A percentile compares a stretch with the other conserved stretches of the same genome.
These are phyloP conservation scores for Solanum gracilifrons DNA, from an alignment of 257 asterid species.

Conservation along the genomic window DNA sequence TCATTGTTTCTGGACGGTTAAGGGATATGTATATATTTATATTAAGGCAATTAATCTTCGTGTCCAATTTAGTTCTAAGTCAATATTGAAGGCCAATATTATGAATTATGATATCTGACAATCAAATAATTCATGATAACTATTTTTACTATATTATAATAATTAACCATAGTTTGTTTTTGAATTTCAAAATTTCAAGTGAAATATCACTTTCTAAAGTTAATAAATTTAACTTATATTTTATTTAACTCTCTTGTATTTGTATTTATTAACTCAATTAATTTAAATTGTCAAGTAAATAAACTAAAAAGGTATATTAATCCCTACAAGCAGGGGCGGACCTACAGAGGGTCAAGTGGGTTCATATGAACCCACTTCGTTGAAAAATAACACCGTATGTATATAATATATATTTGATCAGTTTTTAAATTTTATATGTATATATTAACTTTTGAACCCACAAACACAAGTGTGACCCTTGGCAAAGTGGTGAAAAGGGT, in stretches of 20 bases:
- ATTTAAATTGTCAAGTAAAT: not conserved
- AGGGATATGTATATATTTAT: not conserved
- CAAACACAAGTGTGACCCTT: too few relatives aligned
- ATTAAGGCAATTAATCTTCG: not conserved
- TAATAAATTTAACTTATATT: not conserved
- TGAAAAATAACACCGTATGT: too few relatives aligned
- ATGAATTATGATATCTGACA: not conserved
- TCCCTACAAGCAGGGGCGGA: too few relatives aligned
- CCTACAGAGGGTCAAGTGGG: too few relatives aligned
- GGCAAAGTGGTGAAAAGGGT: too few relatives aligned
- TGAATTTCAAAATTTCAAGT: not conserved
- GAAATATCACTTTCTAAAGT: not conserved
- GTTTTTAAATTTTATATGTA: too few relatives aligned
- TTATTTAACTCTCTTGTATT: too few relatives aligned
- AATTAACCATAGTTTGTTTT: not conserved
- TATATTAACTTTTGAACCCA: too few relatives aligned
- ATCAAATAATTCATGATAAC: not conserved
- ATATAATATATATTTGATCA: too few relatives aligned
- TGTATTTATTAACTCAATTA: not conserved
- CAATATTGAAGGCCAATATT: not conserved
- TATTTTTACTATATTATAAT: not conserved
- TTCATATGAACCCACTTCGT: too few relatives aligned
- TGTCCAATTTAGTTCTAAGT: not conserved
- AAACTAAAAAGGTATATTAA: not conserved
- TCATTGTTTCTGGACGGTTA: not conserved